These are phyloP conservation scores for Rubia balearica DNA, from an alignment of 305 asterid genomes.

Conservation along the genomic window DNA sequence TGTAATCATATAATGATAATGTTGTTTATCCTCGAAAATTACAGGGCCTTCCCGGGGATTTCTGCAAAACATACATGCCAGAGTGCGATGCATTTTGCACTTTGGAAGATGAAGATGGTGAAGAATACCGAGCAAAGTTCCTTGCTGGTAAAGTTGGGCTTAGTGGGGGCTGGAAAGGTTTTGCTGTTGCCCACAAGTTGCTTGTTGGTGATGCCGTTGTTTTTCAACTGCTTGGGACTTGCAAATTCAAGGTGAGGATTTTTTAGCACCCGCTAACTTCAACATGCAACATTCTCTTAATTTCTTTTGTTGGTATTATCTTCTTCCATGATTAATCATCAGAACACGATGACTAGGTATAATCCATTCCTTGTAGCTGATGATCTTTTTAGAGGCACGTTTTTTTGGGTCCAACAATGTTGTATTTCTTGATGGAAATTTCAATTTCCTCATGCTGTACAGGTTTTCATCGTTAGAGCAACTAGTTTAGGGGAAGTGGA, in stretches of 20 bases:
- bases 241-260: slow-evolving; percentile 18
- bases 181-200: slow-evolving; percentile 11
- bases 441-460: not conserved
- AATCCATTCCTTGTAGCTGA: no score
- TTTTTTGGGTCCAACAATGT: not conserved
- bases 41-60: slow-evolving; percentile 58
- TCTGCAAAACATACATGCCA: slow-evolving; percentile 38
- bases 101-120: slow-evolving; percentile 16
- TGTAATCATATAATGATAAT: not conserved
- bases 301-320: not conserved
- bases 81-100: not conserved
- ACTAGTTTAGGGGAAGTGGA: slow-evolving; percentile 34
- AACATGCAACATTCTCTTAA: not conserved
- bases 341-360: not conserved
- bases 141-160: slow-evolving; percentile 17
- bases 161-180: slow-evolving; percentile 14
- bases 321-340: not conserved
- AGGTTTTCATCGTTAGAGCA: slow-evolving; percentile 41
- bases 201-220: slow-evolving; percentile 14
- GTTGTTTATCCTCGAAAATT: not conserved
- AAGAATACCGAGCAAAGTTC: slow-evolving; percentile 8
- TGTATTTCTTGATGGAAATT: slow-evolving; percentile 1
- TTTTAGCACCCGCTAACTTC: not conserved
- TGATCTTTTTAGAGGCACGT: not conserved
- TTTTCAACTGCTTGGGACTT: slow-evolving; percentile 7